Base-by-base conservation (phyloP, 1,284 basidiomycete genomes). In the Naganishia cerealis region DNA sequence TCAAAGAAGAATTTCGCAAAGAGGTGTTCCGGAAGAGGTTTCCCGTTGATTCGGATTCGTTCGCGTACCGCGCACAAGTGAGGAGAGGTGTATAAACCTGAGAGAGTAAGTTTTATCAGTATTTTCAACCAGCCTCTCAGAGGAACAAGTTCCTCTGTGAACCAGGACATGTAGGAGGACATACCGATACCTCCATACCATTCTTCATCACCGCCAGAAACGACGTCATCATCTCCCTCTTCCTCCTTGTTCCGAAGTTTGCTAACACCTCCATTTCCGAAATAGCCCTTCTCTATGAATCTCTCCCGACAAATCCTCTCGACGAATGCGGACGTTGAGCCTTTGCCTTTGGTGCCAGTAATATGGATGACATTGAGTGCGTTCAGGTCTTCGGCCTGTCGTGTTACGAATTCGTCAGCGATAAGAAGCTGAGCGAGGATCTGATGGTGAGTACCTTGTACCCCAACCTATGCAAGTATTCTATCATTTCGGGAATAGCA, bases 301-400 rank as follows among this genome's bases (percentile, higher is more conserved):
- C 70, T 77, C 75, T 7, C 73, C 69, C 80, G 70, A 36, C 80
- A 71, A 24, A 80, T 76, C 10, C 77, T 72, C 71, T 92, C 88
- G 3, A 86, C 86, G 75, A 99, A 99, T 1, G 96, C 95, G 68
- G 91, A 92, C 0, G 96, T 96, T 3, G 94, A 98, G 3, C 96
- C 96, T 79, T 99, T 99, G 55, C 96, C 96, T 81, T 99, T 99
- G 5, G 96, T 99, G 2, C 96, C 96, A 15, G 96, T 95, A 75
- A 99, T 89, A 82, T 99, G 96, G 40, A 99, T 86, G 66, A 94
- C 92, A 79, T 98, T 96, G 71, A 99, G 84, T 57, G 82, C 81
- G 79, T 99, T 94, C 63, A 99, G 84, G 73, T 94, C 89, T 65
- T 86, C 82, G 33, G 90, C 86, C 92, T 92, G 76, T 63, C n/a